These are phyloP conservation scores for Wallacemonas rigidus DNA, from an alignment of 208 protist genomes.

Conservation along the genomic window DNA sequence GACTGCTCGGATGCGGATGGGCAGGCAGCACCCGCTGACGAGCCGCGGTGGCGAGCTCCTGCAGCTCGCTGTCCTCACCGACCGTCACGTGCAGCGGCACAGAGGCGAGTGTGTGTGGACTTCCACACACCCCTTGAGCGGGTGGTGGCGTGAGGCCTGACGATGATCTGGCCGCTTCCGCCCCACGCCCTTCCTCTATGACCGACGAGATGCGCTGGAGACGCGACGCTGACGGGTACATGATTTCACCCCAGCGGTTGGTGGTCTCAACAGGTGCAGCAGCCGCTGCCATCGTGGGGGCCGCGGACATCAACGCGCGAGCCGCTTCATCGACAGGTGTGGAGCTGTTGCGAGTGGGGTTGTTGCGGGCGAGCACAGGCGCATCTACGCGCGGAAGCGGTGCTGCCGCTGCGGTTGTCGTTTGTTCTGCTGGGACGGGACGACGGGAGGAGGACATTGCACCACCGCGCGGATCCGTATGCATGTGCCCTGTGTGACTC, in stretches of 20 bases:
- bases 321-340: not conserved
- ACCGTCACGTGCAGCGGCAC: conserved; percentile 27
- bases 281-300: not conserved
- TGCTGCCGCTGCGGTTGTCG: not conserved
- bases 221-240: conserved; percentile 12
- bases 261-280: not conserved
- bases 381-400: not conserved
- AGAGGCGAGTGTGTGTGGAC: conserved; percentile 1
- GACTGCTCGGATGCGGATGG: conserved; percentile 5
- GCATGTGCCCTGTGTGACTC: no score
- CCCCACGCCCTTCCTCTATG: no score
- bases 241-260: conserved; percentile 11
- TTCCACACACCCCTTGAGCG: not conserved
- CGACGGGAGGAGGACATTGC: no score
- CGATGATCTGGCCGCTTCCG: not conserved
- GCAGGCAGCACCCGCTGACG: not conserved
- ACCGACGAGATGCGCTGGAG: not conserved
- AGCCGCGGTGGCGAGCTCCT: conserved; percentile 30
- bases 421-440: no score
- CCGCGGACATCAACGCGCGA: not conserved
- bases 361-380: not conserved
- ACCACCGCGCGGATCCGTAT: no score
- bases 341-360: not conserved
- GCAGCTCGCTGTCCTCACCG: conserved; percentile 42
- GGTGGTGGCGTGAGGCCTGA: not conserved